Evolutionary conservation across 163 green algal genomes (phyloP).

Genomic region (Picocystis sp.): DNA sequence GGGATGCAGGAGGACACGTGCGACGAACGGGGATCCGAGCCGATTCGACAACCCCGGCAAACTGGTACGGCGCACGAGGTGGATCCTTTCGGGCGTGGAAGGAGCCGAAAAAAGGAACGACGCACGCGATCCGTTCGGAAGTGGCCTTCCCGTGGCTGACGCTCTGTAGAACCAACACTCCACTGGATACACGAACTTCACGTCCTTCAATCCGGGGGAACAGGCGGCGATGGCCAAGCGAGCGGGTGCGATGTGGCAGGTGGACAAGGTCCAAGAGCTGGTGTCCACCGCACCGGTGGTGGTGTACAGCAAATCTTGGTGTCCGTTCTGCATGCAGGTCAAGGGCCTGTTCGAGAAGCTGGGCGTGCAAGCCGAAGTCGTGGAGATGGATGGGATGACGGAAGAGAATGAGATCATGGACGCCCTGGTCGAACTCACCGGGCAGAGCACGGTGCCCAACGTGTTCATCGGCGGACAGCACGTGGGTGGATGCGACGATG

Average conservation of each 20-base stretch:
- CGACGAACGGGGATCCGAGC: too few relatives aligned
- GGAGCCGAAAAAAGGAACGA: too few relatives aligned
- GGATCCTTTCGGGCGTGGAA: too few relatives aligned
- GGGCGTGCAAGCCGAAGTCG: slow-evolving; percentile 29
- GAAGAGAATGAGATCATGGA: slow-evolving; percentile 9
- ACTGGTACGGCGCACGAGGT: too few relatives aligned
- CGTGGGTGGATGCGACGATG: slow-evolving; percentile 60
- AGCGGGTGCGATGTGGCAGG: background rate
- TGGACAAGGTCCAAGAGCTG: slow-evolving; percentile 1
- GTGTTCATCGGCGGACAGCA: slow-evolving; percentile 55
- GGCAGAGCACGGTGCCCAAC: slow-evolving; percentile 54
- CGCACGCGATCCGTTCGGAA: too few relatives aligned
- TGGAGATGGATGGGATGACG: slow-evolving; percentile 43
- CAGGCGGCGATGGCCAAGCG: too few relatives aligned
- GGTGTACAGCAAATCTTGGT: slow-evolving; percentile 23
- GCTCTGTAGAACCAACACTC: too few relatives aligned
- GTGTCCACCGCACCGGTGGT: slow-evolving; percentile 5
- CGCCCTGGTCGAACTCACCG: slow-evolving; percentile 28
- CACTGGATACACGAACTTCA: too few relatives aligned
- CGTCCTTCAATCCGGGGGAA: too few relatives aligned
- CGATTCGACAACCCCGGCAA: too few relatives aligned
- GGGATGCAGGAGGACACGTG: too few relatives aligned
- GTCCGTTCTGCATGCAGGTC: slow-evolving; percentile 27
- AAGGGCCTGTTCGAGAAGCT: slow-evolving; percentile 40
- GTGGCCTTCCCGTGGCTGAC: too few relatives aligned